Evolutionary conservation across 73 alveolate species (phyloP), one percentile per base, ranked within the genome.

Genomic region (Uronychia setigera): DNA sequence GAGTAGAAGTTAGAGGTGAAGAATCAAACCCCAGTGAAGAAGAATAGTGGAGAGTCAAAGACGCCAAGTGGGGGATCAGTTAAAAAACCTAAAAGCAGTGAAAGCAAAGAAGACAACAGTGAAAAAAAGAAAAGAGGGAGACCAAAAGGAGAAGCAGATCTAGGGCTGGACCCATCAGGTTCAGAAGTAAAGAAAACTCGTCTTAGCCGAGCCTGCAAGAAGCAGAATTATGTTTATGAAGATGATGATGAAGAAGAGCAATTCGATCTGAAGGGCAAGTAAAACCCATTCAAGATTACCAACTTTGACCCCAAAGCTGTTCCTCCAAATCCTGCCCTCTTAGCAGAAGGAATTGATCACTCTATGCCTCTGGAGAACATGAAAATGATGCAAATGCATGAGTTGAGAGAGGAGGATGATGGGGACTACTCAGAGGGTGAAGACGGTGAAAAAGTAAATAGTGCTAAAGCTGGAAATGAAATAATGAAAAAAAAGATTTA

Each of bases 241-340:
- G 91, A 76, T 35, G 91, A 85, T 25, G 91, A 85, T 13, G 91
- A 76, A 26, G 79, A 46, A 77, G 86, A 77, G n/a, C 57, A 77
- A 14, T 75, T 75, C 1, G 79, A 32, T n/a, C 34, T 75, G 59
- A 33, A 46, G 58, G 79, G 85, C 9, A 78, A 32, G 67, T 58
- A n/a, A 58, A 58, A 60, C 34, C 33, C 32, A 29, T 27, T 26
- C 29, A 67, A 67, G 26, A 29, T 67, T 29, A 58, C 14, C 75
- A 19, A 58, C 14, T 58, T 58, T 26, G n/a, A n/a, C n/a, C n/a
- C n/a, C n/a, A n/a, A n/a, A n/a, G n/a, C n/a, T n/a, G n/a, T n/a
- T n/a, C n/a, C n/a, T n/a, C n/a, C n/a, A n/a, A n/a, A n/a, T n/a
- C n/a, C n/a, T n/a, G n/a, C n/a, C n/a, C n/a, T n/a, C n/a, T n/a